Conservation (phyloP, 345 rosid genomes). For the Luvunga scandens region DNA sequence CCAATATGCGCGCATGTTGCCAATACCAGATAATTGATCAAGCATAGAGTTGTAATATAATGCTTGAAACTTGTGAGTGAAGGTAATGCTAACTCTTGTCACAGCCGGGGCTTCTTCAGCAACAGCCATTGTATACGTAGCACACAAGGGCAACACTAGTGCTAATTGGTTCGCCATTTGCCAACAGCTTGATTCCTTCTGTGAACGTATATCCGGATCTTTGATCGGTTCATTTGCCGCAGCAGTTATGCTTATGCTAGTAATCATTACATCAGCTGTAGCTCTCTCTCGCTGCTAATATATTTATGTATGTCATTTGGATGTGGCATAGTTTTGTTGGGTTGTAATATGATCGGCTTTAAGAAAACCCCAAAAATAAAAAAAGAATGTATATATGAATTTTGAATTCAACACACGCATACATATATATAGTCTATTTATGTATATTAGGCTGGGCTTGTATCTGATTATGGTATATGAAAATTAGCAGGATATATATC, state of each 20-base stretch:
- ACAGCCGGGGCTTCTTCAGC: slow-evolving; percentile 57
- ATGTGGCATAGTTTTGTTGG: neutral
- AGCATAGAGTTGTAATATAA: neutral
- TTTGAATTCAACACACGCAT: neutral
- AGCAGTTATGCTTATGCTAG: slow-evolving; percentile 32
- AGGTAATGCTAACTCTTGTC: slow-evolving; percentile 44
- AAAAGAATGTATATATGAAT: neutral
- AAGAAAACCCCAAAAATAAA: neutral
- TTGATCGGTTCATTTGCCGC: slow-evolving; percentile 66
- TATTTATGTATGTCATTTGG: neutral
- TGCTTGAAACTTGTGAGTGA: neutral
- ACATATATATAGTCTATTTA: too few relatives aligned
- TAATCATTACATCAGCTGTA: slow-evolving; percentile 44
- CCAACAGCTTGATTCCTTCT: slow-evolving; percentile 52
- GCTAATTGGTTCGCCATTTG: slow-evolving; percentile 70
- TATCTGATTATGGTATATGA: too few relatives aligned
- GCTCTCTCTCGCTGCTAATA: slow-evolving; percentile 36
- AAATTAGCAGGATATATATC: too few relatives aligned
- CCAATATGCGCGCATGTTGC: too few relatives aligned
- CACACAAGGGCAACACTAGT: slow-evolving; percentile 45
- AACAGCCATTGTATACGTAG: slow-evolving; percentile 42
- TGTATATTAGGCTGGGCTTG: too few relatives aligned
- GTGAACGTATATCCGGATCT: slow-evolving; percentile 56
- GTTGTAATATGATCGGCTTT: neutral
- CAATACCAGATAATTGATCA: neutral